Base-by-base conservation (phyloP, 106 monocot species). In the Phalaenopsis equestris region DNA sequence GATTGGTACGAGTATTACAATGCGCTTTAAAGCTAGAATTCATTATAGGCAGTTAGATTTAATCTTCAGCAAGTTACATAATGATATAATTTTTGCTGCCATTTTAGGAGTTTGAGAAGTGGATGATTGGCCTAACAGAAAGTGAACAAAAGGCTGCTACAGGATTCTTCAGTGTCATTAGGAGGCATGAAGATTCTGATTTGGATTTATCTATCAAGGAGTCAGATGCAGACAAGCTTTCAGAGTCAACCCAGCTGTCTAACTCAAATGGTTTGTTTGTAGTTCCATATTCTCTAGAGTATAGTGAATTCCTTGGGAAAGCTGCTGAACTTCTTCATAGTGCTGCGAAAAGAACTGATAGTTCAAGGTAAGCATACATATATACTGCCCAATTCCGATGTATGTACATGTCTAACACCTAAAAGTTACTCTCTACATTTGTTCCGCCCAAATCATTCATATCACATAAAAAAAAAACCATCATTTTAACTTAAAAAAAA, bases 131-230 rank as follows among this genome's bases (percentile, higher is more conserved):
- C 76, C 73, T 94, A 73, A 90, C 75, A 73, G 86, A 87, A 12
- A 85, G 76, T 18, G 86, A 90, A 39, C 84, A 91, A 46, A 82
- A 86, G 78, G 82, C 80, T 78, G 94, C 94, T 67, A 91, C 85
- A 39, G 94, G 90, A 73, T 98, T 85, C 88, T 98, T 98, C 83
- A 94, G 57, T 83, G 94, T 98, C 48, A 92, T 98, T 72, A 98
- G 79, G 87, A 90, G 97, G 82, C 72, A 81, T 79, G 75, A 68
- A 68, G 82, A 91, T n/a, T 47, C 76, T 74, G 68, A 78, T 64
- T 45, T 78, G 42, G 80, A 79, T 45, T 65, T 76, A 72, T 75
- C 42, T 37, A 49, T 77, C 72, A 41, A 41, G 19, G 76, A 42
- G 78, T 85, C 81, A 75, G 55, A 12, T 86, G 12, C 55, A 14